phyloP scores from a whole-genome alignment of 2,329 filamentous ascomycete genomes.

The Exophiala phaeomuriformis region DNA sequence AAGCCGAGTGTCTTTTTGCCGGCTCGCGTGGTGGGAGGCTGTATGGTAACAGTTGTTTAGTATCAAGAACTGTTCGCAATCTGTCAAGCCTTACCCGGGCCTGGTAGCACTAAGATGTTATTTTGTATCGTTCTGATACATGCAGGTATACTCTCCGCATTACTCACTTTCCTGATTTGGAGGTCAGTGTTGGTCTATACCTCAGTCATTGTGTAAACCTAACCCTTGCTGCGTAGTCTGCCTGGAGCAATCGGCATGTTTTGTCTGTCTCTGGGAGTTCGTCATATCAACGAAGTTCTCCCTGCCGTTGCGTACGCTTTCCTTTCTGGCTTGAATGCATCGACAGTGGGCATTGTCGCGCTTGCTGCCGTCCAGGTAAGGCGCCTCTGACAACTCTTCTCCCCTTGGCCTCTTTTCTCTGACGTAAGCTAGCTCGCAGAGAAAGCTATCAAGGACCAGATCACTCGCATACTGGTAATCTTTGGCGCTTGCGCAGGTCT shows the following conservation, averaged over 20 bases:
- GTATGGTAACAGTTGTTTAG: constrained; percentile 32
- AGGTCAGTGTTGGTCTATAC: constrained; percentile 37
- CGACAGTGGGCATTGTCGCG: constrained; percentile 65
- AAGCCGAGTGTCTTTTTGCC: constrained; percentile 19
- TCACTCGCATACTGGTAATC: constrained; percentile 59
- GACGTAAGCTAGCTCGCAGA: constrained; percentile 47
- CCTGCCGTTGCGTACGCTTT: constrained; percentile 60
- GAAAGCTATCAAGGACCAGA: constrained; percentile 59
- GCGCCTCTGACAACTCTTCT: not conserved
- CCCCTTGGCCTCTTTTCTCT: not conserved
- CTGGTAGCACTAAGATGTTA: constrained; percentile 63
- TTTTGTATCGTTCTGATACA: constrained; percentile 62
- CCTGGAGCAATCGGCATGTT: constrained; percentile 67
- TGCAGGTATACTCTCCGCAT: constrained; percentile 50
- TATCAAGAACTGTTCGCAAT: constrained; percentile 67
- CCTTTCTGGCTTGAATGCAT: constrained; percentile 63
- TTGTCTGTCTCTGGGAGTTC: constrained; percentile 57
- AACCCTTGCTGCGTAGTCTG: constrained; percentile 39
- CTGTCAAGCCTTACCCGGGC: constrained; percentile 60
- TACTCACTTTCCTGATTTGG: constrained; percentile 59
- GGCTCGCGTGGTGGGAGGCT: too few relatives aligned
- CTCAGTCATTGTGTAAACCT: too few relatives aligned
- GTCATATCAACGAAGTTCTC: constrained; percentile 51
- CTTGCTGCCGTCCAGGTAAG: constrained; percentile 54
- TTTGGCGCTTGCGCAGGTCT: constrained; percentile 57